These are phyloP conservation scores for Fusarium nelsonii DNA, from an alignment of 2,329 filamentous ascomycete species.

Conservation along the genomic window DNA sequence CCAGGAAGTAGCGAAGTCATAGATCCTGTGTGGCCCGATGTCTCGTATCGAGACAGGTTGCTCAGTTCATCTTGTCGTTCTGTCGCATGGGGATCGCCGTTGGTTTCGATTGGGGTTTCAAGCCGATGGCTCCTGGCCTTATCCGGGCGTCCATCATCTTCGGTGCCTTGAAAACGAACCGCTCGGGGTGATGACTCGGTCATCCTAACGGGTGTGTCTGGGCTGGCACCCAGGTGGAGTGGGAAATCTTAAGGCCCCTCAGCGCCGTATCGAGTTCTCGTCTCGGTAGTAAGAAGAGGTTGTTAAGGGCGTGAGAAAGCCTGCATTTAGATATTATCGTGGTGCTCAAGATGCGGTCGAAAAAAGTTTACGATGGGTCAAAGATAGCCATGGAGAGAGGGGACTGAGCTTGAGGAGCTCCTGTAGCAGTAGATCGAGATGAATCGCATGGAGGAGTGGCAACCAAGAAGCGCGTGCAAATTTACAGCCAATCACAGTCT, in stretches of 20 bases:
- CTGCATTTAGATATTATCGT: constrained; percentile 23
- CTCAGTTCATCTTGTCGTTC: constrained; percentile 65
- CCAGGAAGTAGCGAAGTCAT: constrained; percentile 58
- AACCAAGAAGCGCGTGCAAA: constrained; percentile 41
- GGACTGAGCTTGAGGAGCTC: constrained; percentile 45
- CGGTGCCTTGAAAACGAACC: constrained; percentile 68
- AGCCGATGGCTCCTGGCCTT: constrained; percentile 57
- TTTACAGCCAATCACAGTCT: constrained; percentile 35
- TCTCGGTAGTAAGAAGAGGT: constrained; percentile 27
- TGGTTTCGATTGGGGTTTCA: constrained; percentile 42
- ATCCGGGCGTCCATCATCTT: constrained; percentile 59
- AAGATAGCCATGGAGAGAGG: constrained; percentile 44
- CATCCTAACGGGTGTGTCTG: constrained; percentile 45
- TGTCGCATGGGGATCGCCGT: constrained; percentile 59
- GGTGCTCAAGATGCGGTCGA: constrained; percentile 33
- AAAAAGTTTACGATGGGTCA: constrained; percentile 38
- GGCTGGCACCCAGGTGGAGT: constrained; percentile 34
- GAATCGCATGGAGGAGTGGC: constrained; percentile 46
- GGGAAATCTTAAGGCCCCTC: constrained; percentile 40
- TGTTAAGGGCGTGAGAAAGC: constrained; percentile 1
- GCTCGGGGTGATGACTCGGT: constrained; percentile 66
- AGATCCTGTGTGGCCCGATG: constrained; percentile 55
- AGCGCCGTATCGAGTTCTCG: constrained; percentile 29
- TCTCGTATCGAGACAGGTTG: constrained; percentile 60
- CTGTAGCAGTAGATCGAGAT: constrained; percentile 46